A percentile compares a stretch with the other conserved stretches of the same genome.
phyloP scores from a whole-genome alignment of 1,284 basidiomycete genomes.

The Ustilago tritici region DNA sequence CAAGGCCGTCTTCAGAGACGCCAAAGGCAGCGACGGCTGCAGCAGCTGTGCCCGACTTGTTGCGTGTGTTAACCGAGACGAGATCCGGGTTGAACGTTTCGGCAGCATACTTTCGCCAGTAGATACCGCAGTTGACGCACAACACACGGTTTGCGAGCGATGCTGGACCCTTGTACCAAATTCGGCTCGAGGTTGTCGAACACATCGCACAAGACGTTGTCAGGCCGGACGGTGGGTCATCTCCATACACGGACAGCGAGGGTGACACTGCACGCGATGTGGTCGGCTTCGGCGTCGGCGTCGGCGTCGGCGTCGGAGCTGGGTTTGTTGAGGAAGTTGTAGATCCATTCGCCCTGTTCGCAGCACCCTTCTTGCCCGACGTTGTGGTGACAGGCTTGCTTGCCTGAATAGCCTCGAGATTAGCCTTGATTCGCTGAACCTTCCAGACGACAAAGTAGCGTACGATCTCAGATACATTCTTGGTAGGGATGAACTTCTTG shows the following conservation, averaged over 20 bases:
- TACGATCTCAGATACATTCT: conserved; percentile 81
- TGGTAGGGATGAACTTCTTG: conserved; percentile 79
- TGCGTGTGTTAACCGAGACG: conserved; percentile 52
- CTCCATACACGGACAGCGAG: conserved; percentile 54
- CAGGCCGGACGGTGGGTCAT: conserved; percentile 33
- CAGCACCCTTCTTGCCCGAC: conserved; percentile 16
- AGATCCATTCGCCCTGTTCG: conserved; percentile 22
- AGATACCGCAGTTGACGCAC: conserved; percentile 65
- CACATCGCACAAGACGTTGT: conserved; percentile 61
- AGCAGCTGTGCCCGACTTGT: conserved; percentile 43
- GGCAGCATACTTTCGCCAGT: conserved; percentile 69
- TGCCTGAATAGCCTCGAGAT: conserved; percentile 33
- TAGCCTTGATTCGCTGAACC: conserved; percentile 72
- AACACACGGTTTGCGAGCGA: conserved; percentile 58
- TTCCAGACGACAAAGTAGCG: conserved; percentile 88
- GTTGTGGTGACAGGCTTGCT: conserved; percentile 10
- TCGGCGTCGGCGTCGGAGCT: conserved; percentile 2
- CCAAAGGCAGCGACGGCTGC: conserved; percentile 40
- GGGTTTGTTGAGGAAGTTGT: conserved; percentile 7
- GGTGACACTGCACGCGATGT: conserved; percentile 61
- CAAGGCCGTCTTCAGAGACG: conserved; percentile 50
- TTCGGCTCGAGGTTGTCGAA: conserved; percentile 47
- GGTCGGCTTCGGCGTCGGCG: conserved; percentile 31
- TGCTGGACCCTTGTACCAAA: conserved; percentile 66
- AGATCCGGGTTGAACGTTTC: conserved; percentile 58